Evolutionary conservation across 2,329 filamentous ascomycete species (phyloP).

Genomic region (Pseudogymnoascus sp.): DNA sequence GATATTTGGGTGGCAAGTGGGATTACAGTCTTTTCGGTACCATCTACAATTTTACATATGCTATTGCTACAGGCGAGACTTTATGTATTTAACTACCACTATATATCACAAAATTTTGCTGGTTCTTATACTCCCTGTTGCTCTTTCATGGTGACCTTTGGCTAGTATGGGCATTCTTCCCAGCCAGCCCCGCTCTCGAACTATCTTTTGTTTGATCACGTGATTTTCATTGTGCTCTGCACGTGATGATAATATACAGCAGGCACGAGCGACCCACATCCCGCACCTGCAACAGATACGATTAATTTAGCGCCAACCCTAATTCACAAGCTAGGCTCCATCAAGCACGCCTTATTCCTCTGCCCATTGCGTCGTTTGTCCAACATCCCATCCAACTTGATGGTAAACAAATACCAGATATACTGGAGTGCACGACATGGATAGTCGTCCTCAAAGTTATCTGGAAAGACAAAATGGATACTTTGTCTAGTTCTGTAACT

Average conservation of each 20-base stretch:
- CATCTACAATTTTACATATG: neutral
- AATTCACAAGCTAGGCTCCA: neutral
- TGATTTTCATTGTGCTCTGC: neutral
- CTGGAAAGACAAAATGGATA: neutral
- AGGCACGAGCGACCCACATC: constrained; percentile 1
- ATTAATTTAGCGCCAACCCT: constrained; percentile 6
- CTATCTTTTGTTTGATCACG: neutral
- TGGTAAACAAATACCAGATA: neutral
- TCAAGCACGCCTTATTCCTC: constrained; percentile 4
- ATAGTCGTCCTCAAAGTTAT: neutral
- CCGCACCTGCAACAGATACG: neutral
- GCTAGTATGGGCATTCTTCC: neutral
- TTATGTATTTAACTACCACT: neutral
- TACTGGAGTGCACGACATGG: neutral
- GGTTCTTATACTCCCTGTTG: neutral
- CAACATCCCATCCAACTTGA: neutral
- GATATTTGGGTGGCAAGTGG: neutral
- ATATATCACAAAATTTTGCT: neutral
- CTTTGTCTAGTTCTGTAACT: constrained; percentile 36
- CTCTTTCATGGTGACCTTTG: neutral
- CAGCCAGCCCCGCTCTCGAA: neutral
- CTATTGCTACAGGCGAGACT: neutral
- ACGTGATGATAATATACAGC: neutral
- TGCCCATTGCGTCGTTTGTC: neutral
- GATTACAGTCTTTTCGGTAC: neutral